phyloP scores from a whole-genome alignment of 768 basidiomycete species.

The Lactarius pseudohatsudake region DNA sequence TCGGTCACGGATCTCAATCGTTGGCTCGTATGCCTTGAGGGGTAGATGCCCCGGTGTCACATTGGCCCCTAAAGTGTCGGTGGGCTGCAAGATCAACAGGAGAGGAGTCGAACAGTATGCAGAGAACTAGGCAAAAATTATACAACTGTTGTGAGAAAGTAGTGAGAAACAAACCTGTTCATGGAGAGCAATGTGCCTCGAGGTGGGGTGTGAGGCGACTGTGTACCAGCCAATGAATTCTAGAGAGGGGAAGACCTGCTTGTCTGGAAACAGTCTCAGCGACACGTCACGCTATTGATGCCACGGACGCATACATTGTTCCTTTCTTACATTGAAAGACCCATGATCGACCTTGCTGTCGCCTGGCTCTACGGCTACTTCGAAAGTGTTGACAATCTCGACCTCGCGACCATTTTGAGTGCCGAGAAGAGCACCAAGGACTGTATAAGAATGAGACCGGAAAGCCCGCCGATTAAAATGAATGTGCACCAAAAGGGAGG shows the following conservation, averaged over 20 bases:
- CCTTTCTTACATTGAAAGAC: slow-evolving; percentile 78
- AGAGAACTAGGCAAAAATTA: slow-evolving; percentile 59
- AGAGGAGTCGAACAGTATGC: slow-evolving; percentile 86
- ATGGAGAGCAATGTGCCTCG: slow-evolving; percentile 79
- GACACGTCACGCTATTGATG: background rate
- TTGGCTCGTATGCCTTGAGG: slow-evolving; percentile 90
- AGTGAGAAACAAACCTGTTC: slow-evolving; percentile 59
- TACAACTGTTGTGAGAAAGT: background rate
- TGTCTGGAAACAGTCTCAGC: slow-evolving; percentile 54
- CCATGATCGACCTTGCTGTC: slow-evolving; percentile 66
- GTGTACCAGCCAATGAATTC: slow-evolving; percentile 99
- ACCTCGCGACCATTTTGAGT: slow-evolving; percentile 93
- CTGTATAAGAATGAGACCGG: slow-evolving; percentile 42
- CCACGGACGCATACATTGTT: slow-evolving; percentile 65
- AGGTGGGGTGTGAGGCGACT: slow-evolving; percentile 69
- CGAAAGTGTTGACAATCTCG: slow-evolving; percentile 97
- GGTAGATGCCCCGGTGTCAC: slow-evolving; percentile 77
- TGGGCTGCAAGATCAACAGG: slow-evolving; percentile 72
- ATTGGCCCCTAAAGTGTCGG: slow-evolving; percentile 44
- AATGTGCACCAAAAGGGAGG: slow-evolving; percentile 61
- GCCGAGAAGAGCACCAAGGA: slow-evolving; percentile 90
- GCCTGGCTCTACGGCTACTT: slow-evolving; percentile 67
- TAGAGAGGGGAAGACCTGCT: slow-evolving; percentile 96
- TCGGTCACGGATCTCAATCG: slow-evolving; percentile 79
- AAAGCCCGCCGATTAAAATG: slow-evolving; percentile 4